Conservation (phyloP, 495 filamentous ascomycete genomes). For the Hypoxylon intermedium region DNA sequence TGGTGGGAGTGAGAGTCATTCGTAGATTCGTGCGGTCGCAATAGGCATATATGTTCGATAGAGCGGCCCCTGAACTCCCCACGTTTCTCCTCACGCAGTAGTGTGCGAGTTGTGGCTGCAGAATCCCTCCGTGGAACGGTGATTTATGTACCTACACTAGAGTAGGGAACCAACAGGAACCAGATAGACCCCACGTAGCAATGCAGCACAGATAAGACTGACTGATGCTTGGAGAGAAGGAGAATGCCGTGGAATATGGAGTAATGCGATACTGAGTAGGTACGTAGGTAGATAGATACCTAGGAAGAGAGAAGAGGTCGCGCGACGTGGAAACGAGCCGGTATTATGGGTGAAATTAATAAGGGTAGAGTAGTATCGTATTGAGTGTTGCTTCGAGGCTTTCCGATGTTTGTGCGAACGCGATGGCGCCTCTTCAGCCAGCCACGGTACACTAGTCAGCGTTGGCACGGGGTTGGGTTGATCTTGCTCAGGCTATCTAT, state of each 20-base stretch:
- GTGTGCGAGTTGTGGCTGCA: neutral
- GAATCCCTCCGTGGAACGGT: neutral
- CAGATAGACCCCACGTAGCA: constrained; percentile 10
- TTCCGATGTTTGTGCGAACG: neutral
- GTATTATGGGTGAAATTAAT: constrained; percentile 6
- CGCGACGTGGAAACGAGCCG: constrained; percentile 6
- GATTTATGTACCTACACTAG: neutral
- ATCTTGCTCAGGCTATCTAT: too few relatives aligned
- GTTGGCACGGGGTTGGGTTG: too few relatives aligned
- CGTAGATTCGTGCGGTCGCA: constrained; percentile 5
- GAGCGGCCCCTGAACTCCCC: neutral
- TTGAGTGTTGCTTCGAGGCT: neutral
- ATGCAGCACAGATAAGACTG: constrained; percentile 3
- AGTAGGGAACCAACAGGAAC: neutral
- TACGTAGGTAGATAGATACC: neutral
- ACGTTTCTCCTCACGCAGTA: neutral
- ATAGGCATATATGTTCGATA: neutral
- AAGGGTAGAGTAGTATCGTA: neutral
- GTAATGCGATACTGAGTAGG: neutral
- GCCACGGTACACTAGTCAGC: neutral
- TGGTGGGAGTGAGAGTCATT: constrained; percentile 30
- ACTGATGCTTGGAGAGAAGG: neutral
- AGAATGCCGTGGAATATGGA: neutral
- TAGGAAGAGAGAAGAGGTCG: neutral
- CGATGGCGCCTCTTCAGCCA: neutral